Evolutionary conservation across 176 grass and related monocot genomes (phyloP).

Genomic region (Leersia perrieri): DNA sequence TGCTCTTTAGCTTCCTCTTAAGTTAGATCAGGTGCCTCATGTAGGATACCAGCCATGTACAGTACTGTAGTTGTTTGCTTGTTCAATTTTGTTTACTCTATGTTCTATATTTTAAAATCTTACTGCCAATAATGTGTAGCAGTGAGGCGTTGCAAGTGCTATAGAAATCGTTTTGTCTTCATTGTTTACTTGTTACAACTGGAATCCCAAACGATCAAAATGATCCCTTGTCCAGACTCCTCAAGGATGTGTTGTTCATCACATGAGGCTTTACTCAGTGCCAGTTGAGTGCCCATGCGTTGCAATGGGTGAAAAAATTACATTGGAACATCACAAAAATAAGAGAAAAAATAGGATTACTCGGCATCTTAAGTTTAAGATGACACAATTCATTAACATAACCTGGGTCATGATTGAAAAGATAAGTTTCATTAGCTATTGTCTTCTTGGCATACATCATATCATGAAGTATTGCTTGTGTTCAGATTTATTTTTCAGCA

Average conservation of each 20-base stretch:
- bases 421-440: too few relatives aligned
- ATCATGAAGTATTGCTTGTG: too few relatives aligned
- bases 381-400: too few relatives aligned
- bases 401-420: too few relatives aligned
- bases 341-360: too few relatives aligned
- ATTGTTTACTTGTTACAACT: background rate
- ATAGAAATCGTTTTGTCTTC: slow-evolving; percentile 17
- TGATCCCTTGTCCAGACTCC: background rate
- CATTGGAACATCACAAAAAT: too few relatives aligned
- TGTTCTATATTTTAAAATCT: background rate
- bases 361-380: too few relatives aligned
- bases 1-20: background rate
- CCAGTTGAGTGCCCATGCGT: too few relatives aligned
- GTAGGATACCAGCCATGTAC: slow-evolving; percentile 31
- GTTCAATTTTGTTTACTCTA: slow-evolving; percentile 21
- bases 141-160: slow-evolving; percentile 24
- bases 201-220: background rate
- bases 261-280: background rate
- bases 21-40: slow-evolving; percentile 30
- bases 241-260: background rate
- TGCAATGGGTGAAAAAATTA: too few relatives aligned
- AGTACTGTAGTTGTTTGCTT: background rate
- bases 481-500: too few relatives aligned
- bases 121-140: slow-evolving; percentile 39
- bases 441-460: too few relatives aligned